Evolutionary conservation across 225 moss, liverwort and hornwort species (phyloP).

Genomic region (Neckera pumila): DNA sequence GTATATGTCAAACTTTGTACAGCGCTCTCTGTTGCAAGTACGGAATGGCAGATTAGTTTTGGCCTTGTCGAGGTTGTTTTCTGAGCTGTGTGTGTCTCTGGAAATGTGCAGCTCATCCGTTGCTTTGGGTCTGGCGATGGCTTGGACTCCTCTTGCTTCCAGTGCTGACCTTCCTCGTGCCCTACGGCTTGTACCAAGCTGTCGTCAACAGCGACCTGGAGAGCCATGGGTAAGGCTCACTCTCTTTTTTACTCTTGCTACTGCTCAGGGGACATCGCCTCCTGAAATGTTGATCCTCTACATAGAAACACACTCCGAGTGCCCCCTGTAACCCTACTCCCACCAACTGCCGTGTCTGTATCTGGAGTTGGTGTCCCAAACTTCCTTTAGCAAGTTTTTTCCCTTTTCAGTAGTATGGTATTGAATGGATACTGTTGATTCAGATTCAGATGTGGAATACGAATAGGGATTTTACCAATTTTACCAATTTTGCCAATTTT

Average conservation of each 20-base stretch:
- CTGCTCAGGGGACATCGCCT: background rate
- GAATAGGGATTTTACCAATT: background rate
- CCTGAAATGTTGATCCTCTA: background rate
- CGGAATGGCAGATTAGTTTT: background rate
- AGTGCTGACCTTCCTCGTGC: conserved; percentile 23
- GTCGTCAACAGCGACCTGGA: conserved; percentile 16
- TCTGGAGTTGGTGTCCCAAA: background rate
- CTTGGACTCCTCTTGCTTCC: conserved; percentile 28
- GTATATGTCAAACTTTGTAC: background rate
- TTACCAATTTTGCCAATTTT: background rate
- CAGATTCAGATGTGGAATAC: background rate
- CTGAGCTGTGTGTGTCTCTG: background rate
- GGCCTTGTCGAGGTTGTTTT: background rate
- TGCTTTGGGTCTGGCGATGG: conserved; percentile 31
- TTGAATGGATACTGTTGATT: too few relatives aligned
- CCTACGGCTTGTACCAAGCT: conserved; percentile 24
- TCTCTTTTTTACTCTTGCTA: background rate
- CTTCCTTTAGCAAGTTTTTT: background rate
- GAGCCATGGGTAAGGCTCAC: conserved; percentile 21
- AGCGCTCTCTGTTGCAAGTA: background rate
- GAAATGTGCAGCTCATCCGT: conserved; percentile 29
- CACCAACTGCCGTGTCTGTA: background rate
- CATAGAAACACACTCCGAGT: too few relatives aligned
- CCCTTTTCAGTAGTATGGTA: too few relatives aligned
- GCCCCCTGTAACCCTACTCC: background rate